phyloP scores from a whole-genome alignment of 2,329 filamentous ascomycete species.

The Whalleya microplaca region DNA sequence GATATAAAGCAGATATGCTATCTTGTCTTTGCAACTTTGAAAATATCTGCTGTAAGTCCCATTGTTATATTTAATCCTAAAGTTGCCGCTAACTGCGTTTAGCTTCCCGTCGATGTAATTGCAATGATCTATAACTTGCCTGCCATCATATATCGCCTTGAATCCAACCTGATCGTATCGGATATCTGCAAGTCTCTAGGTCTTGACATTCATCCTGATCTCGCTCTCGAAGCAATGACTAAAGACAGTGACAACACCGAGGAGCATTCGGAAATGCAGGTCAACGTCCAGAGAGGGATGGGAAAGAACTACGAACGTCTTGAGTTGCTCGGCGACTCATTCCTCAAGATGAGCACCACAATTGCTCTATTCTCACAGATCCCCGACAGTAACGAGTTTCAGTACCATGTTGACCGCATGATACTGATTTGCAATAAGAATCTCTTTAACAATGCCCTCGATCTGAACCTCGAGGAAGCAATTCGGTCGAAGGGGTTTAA shows the following conservation, averaged over 20 bases:
- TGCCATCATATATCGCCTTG: conserved; percentile 81
- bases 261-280: conserved; percentile 67
- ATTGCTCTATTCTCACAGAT: conserved; percentile 81
- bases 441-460: conserved; percentile 75
- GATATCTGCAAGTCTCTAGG: conserved; percentile 72
- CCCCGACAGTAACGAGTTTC: conserved; percentile 79
- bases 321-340: conserved; percentile 91
- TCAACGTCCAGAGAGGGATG: conserved; percentile 84
- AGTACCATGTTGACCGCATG: conserved; percentile 92
- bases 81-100: conserved; percentile 21
- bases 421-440: conserved; percentile 89
- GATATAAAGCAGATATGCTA: conserved; percentile 58
- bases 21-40: conserved; percentile 76
- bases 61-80: background rate
- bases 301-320: conserved; percentile 93
- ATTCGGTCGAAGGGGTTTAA: conserved; percentile 85
- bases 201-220: conserved; percentile 64
- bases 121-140: conserved; percentile 77
- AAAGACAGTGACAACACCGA: conserved; percentile 88
- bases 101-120: conserved; percentile 73
- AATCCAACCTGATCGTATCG: conserved; percentile 77
- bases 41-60: conserved; percentile 71
- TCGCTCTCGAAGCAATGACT: conserved; percentile 88
- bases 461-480: conserved; percentile 69
- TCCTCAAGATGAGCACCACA: conserved; percentile 94